Conservation (phyloP, 1,284 basidiomycete species). For the Erythrobasidium hasegawianum region DNA sequence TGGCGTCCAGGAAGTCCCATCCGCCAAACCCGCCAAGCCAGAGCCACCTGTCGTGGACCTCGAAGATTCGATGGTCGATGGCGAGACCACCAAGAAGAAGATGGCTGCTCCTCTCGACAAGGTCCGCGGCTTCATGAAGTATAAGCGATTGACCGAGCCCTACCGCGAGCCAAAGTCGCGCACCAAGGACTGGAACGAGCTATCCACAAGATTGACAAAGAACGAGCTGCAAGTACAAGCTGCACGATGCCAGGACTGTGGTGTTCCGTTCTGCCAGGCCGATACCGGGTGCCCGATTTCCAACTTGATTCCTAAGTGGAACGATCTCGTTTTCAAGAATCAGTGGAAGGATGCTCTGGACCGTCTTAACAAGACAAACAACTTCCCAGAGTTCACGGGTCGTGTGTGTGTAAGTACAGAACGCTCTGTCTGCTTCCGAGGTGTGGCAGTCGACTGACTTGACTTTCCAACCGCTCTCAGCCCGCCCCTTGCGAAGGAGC, state of each 20-base stretch:
- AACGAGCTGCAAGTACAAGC: constrained; percentile 89
- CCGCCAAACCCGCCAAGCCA: constrained; percentile 55
- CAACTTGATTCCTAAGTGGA: constrained; percentile 72
- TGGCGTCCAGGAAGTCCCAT: constrained; percentile 35
- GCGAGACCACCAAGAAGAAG: constrained; percentile 71
- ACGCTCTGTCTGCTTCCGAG: not conserved
- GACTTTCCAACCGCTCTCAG: not conserved
- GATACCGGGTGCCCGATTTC: constrained; percentile 90
- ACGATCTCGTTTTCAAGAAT: too few relatives aligned
- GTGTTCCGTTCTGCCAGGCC: constrained; percentile 92
- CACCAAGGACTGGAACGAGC: constrained; percentile 94
- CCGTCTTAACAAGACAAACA: constrained; percentile 54
- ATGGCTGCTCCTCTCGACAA: constrained; percentile 81
- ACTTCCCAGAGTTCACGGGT: constrained; percentile 74
- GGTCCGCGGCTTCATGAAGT: constrained; percentile 94
- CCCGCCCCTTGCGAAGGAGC: constrained; percentile 81
- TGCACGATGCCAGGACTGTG: constrained; percentile 93
- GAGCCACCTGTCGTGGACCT: constrained; percentile 80
- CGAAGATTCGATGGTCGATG: constrained; percentile 87
- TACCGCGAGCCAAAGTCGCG: constrained; percentile 73
- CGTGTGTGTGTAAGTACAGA: constrained; percentile 50
- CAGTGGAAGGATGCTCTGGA: constrained; percentile 71
- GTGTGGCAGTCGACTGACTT: constrained; percentile 50
- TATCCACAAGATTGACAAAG: constrained; percentile 77
- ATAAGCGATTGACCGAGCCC: constrained; percentile 82